Evolutionary conservation across 1,284 basidiomycete genomes (phyloP).

Genomic region (Crepidotus sp.): DNA sequence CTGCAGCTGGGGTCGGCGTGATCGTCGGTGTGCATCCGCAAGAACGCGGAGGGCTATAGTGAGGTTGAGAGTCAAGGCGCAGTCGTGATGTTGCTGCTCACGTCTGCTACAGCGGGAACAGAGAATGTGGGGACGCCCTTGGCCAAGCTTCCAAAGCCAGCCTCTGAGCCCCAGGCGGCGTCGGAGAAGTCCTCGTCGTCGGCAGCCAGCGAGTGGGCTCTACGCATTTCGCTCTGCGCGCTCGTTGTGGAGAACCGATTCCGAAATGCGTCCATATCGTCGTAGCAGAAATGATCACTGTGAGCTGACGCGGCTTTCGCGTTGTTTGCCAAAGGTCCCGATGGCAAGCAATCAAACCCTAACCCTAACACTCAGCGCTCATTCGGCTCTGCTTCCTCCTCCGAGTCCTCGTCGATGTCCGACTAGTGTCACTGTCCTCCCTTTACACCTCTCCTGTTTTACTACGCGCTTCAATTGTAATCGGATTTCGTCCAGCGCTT

Average conservation of each 20-base stretch:
- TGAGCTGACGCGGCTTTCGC: no score
- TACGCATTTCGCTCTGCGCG: constrained; percentile 40
- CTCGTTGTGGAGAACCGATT: constrained; percentile 54
- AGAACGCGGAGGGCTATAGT: constrained; percentile 76
- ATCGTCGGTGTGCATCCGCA: constrained; percentile 88
- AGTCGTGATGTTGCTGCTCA: constrained; percentile 32
- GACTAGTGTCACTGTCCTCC: no score
- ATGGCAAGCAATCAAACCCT: neutral
- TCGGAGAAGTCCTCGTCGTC: constrained; percentile 60
- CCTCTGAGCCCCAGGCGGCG: constrained; percentile 71
- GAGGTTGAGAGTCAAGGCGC: neutral
- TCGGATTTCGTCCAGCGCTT: no score
- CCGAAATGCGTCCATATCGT: constrained; percentile 75
- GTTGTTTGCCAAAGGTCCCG: neutral
- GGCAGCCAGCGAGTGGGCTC: constrained; percentile 38
- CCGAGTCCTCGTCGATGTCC: no score
- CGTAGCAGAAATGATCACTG: no score
- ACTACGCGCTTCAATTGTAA: no score
- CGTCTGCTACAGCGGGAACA: constrained; percentile 65
- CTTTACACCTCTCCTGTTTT: no score
- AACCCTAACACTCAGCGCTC: no score
- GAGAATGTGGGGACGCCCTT: constrained; percentile 64
- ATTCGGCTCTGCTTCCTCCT: no score
- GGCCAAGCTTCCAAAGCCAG: constrained; percentile 67
- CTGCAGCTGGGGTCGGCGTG: constrained; percentile 85